phyloP scores from a whole-genome alignment of 768 basidiomycete species.

The Russula griseocarnosa region DNA sequence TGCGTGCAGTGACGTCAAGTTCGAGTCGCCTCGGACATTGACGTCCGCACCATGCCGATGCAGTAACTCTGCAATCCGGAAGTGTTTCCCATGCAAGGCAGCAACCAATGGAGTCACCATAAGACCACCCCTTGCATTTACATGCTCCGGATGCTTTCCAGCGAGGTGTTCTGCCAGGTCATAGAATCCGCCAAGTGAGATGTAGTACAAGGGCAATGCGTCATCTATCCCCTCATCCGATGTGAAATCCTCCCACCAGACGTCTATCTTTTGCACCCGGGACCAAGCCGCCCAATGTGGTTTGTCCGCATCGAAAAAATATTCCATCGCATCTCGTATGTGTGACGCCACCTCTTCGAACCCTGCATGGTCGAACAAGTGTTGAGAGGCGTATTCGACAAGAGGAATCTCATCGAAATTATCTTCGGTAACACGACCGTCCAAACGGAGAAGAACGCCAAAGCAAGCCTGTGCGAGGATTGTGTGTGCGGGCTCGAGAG shows the following conservation, averaged over 20 bases:
- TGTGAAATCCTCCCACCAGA: accelerated
- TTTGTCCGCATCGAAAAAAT: slow-evolving; percentile 4
- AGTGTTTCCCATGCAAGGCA: not conserved
- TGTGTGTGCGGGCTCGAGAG: slow-evolving; percentile 1
- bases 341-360: not conserved
- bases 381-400: not conserved
- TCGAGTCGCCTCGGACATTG: not conserved
- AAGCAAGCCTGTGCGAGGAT: slow-evolving; percentile 9
- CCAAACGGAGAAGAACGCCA: not conserved
- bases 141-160: not conserved
- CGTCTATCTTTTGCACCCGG: not conserved
- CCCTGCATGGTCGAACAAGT: slow-evolving; percentile 4
- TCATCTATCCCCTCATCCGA: accelerated
- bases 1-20: accelerated
- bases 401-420: not conserved
- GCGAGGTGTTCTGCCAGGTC: not conserved
- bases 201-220: slow-evolving; percentile 1
- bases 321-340: not conserved
- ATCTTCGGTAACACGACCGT: not conserved
- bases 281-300: slow-evolving; percentile 7
- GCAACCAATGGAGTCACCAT: slow-evolving; percentile 3
- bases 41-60: not conserved
- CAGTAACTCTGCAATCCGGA: not conserved
- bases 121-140: not conserved
- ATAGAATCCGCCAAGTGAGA: slow-evolving; percentile 4